Conservation (phyloP, 352 stramenopile genomes). For the Globisporangium carolinianum region DNA sequence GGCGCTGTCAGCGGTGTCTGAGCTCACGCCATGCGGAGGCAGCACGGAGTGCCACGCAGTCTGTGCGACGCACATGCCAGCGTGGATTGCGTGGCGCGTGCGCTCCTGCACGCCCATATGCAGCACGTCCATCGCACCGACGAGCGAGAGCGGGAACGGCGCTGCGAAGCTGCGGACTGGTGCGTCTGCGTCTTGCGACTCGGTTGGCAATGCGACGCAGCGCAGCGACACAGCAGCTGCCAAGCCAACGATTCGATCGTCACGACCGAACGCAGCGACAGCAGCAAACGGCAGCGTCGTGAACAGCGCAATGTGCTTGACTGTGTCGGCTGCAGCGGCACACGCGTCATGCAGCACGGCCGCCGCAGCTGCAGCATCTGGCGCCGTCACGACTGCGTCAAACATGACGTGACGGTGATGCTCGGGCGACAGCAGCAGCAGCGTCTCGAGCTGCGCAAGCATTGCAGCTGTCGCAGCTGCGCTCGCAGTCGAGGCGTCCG, state of each 20-base stretch:
- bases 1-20: neutral
- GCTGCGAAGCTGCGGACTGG: slow-evolving; percentile 1
- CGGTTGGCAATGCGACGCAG: neutral
- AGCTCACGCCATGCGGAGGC: slow-evolving; percentile 1
- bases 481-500: no score
- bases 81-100: slow-evolving; percentile 8
- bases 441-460: slow-evolving; percentile 8
- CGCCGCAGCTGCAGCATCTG: neutral
- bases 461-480: slow-evolving; percentile 9
- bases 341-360: slow-evolving; percentile 4
- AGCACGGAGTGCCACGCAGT: slow-evolving; percentile 4
- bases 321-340: neutral
- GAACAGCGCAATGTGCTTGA: no score
- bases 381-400: slow-evolving; percentile 15
- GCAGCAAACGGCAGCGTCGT: no score
- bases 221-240: neutral
- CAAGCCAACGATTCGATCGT: slow-evolving; percentile 17
- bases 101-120: slow-evolving; percentile 10
- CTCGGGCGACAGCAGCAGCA: slow-evolving; percentile 7
- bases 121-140: slow-evolving; percentile 11
- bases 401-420: slow-evolving; percentile 11
- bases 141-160: slow-evolving; percentile 7
- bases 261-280: slow-evolving; percentile 19
- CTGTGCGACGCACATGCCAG: neutral
- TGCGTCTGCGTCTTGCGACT: no score